These are phyloP conservation scores for Botrytis galanthina DNA, from an alignment of 2,329 filamentous ascomycete genomes.

Conservation along the genomic window DNA sequence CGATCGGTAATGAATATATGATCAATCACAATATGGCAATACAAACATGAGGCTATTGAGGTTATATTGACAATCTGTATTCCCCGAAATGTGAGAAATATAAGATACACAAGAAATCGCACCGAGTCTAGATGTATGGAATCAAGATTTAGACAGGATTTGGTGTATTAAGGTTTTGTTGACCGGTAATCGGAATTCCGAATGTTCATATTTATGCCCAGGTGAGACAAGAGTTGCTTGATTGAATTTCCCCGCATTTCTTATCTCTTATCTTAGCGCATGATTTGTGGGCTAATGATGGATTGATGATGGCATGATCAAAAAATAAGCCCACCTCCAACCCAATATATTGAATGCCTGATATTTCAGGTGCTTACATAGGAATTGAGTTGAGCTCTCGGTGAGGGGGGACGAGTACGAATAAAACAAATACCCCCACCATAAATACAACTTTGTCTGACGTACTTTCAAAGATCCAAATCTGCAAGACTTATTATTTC, in stretches of 20 bases:
- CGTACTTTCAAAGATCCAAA: background rate
- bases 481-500: background rate
- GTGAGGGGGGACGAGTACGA: background rate
- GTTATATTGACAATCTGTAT: slow-evolving; percentile 15
- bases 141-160: background rate
- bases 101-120: background rate
- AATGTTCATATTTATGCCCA: background rate
- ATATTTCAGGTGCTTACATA: background rate
- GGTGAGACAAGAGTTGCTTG: background rate
- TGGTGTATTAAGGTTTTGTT: background rate
- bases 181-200: background rate
- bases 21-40: background rate
- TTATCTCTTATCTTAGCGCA: slow-evolving; percentile 18
- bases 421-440: background rate
- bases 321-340: background rate
- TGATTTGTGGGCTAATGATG: background rate
- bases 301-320: background rate
- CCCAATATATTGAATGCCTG: background rate
- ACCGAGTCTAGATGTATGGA: background rate
- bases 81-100: slow-evolving; percentile 7
- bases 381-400: background rate
- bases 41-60: background rate
- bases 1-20: slow-evolving; percentile 2
- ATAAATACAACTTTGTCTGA: background rate
- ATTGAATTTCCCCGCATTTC: slow-evolving; percentile 13